Conservation (phyloP, 352 stramenopile genomes). For the Synura sp. region DNA sequence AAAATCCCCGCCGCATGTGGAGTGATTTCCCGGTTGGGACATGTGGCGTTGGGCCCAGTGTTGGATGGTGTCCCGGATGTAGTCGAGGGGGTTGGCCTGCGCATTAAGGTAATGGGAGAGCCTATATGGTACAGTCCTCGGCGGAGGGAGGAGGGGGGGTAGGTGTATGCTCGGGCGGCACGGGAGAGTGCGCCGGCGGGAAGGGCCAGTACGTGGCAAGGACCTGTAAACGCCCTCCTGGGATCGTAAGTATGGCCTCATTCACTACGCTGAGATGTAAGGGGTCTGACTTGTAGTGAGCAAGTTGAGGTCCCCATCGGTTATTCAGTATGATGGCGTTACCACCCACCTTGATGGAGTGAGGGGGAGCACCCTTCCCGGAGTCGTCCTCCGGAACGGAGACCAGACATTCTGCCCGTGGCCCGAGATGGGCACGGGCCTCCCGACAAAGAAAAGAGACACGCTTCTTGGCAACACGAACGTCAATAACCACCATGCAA, state of each 20-base stretch:
- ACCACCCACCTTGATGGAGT: slow-evolving; percentile 3
- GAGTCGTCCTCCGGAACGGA: neutral
- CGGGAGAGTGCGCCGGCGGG: too few species aligned
- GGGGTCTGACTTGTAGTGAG: neutral
- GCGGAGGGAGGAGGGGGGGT: too few species aligned
- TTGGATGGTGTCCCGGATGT: too few species aligned
- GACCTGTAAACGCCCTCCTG: neutral
- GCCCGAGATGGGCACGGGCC: neutral
- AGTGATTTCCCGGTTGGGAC: neutral
- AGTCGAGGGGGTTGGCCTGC: neutral
- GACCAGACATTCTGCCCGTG: too few species aligned
- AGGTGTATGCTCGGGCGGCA: too few species aligned
- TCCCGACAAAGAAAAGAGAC: neutral
- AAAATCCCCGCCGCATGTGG: too few species aligned
- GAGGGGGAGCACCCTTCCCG: neutral
- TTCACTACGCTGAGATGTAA: neutral
- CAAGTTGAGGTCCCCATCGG: neutral
- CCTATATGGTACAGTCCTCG: too few species aligned
- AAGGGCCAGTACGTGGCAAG: too few species aligned
- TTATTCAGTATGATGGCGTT: slow-evolving; percentile 8
- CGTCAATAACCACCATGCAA: too few species aligned
- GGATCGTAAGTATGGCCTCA: neutral
- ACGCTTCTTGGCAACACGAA: neutral
- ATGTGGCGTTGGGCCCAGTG: too few species aligned
- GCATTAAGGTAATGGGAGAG: neutral